Conservation (phyloP, 306 rosid genomes). For the Dalbergia cochinchinensis region DNA sequence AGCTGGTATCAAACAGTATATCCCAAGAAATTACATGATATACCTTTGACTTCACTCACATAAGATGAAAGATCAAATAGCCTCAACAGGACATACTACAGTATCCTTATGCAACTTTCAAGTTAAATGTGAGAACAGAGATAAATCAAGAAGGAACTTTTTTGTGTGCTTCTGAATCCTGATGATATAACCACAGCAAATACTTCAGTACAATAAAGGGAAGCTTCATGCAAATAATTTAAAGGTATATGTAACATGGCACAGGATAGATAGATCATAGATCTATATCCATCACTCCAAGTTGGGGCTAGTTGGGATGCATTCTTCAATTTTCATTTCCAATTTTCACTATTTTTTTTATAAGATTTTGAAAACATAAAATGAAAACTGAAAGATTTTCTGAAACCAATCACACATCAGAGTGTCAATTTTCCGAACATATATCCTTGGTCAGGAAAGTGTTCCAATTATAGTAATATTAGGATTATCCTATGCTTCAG, state of each 20-base stretch:
- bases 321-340: too few species aligned
- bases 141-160: background rate
- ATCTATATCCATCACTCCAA: constrained; percentile 1
- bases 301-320: background rate
- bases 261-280: background rate
- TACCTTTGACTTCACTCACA: background rate
- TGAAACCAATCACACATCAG: background rate
- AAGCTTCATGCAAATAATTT: background rate
- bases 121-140: background rate
- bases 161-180: background rate
- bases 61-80: background rate
- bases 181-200: background rate
- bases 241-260: background rate
- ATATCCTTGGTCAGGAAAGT: background rate
- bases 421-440: background rate
- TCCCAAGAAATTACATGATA: background rate
- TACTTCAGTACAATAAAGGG: background rate
- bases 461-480: background rate
- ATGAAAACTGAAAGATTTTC: too few species aligned
- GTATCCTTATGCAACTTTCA: background rate
- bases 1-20: background rate
- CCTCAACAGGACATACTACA: background rate
- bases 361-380: too few species aligned
- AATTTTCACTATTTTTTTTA: too few species aligned
- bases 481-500: constrained; percentile 9